A percentile compares a stretch with the other conserved stretches of the same genome.
Evolutionary conservation across 192 early-diverging fungal species (phyloP).

Genomic region (Dimargaris cristalligena): DNA sequence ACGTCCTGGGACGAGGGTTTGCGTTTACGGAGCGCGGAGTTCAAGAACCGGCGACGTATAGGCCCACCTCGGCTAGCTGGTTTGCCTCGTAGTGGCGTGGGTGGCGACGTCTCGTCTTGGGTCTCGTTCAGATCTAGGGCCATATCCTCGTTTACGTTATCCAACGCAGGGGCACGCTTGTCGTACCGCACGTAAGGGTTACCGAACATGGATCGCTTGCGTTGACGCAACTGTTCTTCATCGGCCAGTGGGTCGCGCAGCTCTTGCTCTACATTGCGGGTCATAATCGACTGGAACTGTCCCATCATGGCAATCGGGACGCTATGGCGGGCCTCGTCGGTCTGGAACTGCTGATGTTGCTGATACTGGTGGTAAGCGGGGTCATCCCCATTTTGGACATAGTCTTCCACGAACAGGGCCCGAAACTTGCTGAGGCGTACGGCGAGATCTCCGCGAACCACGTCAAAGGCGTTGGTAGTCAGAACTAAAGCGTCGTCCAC

Average conservation of each 20-base stretch:
- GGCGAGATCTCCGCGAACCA: conserved; percentile 34
- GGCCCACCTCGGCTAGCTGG: too few species aligned
- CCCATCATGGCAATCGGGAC: conserved; percentile 58
- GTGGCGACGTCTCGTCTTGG: neutral
- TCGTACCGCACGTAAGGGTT: conserved; percentile 47
- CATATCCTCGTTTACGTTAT: conserved; percentile 26
- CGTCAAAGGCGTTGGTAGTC: conserved; percentile 45
- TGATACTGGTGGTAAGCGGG: too few species aligned
- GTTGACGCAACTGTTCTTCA: conserved; percentile 38
- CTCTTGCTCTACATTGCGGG: conserved; percentile 28
- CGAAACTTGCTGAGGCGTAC: conserved; percentile 35
- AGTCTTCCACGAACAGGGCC: conserved; percentile 34
- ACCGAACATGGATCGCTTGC: conserved; percentile 51
- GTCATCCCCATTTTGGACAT: conserved; percentile 19
- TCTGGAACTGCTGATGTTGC: too few species aligned
- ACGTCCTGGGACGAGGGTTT: too few species aligned
- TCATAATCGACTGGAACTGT: conserved; percentile 41
- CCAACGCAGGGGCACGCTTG: conserved; percentile 29
- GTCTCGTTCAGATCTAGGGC: conserved; percentile 10
- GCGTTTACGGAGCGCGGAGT: too few species aligned
- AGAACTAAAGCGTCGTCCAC: conserved; percentile 10
- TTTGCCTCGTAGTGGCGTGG: neutral
- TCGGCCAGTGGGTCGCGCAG: conserved; percentile 47
- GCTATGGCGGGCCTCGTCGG: conserved; percentile 40
- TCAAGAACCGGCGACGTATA: too few species aligned